Evolutionary conservation across 129 eudicot species (phyloP).

Genomic region (Ambrosia artemisiifolia): DNA sequence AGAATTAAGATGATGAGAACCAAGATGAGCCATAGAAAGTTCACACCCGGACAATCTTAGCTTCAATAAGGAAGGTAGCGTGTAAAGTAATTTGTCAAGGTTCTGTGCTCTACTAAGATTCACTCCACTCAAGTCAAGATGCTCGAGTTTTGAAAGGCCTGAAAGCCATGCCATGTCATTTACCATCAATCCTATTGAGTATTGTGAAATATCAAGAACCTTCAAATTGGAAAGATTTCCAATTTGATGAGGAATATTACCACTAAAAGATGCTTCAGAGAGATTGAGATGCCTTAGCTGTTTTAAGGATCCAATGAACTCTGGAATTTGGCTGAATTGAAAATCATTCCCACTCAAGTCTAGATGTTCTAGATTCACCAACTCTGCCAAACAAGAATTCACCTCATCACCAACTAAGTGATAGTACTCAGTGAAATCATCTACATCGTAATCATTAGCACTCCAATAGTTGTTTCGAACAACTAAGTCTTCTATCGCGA

Average conservation of each 20-base stretch:
- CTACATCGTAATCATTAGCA: no score
- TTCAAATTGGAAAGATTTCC: slow-evolving; percentile 25
- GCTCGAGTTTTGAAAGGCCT: not conserved
- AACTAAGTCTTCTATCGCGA: no score
- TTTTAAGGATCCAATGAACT: slow-evolving; percentile 18
- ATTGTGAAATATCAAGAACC: slow-evolving; percentile 11
- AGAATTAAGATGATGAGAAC: slow-evolving; percentile 9
- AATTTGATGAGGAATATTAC: slow-evolving; percentile 15
- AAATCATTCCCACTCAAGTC: slow-evolving; percentile 19
- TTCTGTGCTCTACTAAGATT: not conserved
- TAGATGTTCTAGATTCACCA: slow-evolving; percentile 3
- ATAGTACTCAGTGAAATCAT: no score
- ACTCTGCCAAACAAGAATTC: slow-evolving; percentile 1
- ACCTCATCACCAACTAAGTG: not conserved
- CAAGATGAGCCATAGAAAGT: slow-evolving; percentile 6
- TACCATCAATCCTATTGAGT: not conserved
- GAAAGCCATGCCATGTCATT: not conserved
- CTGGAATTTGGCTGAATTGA: not conserved
- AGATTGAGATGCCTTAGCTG: not conserved
- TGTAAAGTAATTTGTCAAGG: not conserved
- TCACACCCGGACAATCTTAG: not conserved
- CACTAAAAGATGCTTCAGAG: not conserved
- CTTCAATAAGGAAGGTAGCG: not conserved
- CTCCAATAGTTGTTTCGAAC: no score
- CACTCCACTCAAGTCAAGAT: slow-evolving; percentile 3